Evolutionary conservation across 331 rosid genomes (phyloP), one percentile per base, ranked within the genome.

Genomic region (Telfairia occidentalis): DNA sequence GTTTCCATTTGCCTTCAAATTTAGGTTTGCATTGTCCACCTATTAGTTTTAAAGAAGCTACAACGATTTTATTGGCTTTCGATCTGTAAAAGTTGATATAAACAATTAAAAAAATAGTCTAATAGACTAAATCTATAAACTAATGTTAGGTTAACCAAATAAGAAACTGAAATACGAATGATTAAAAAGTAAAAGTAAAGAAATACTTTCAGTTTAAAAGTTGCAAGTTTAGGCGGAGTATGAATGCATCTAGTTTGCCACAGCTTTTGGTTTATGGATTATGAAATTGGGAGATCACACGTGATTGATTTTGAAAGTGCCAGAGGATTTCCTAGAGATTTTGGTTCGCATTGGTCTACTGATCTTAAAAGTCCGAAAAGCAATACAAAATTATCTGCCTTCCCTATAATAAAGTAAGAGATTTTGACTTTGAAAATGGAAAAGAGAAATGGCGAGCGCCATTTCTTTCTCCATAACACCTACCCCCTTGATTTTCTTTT

Each of bases 371-470:
- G 58, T 70, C 57, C 18, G 38, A 70, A 40, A 67, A 42, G 13
- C 74, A 67, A 40, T 23, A 5, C 53, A 40, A 66, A 66, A 10
- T 10, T 6, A 19, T 11, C 53, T 0, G 9, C 13, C 38, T 46
- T 70, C 28, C 7, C 26, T 6, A 24, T 12, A 42, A 24, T 12
- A 42, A 67, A 67, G 74, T 70, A 70, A 43, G 40, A 45, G 24
- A 70, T 70, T 70, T 70, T 70, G 75, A 70, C 75, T 70, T 26
- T 43, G 54, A 40, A 70, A 70, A 70, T 26, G 40, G 10, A 6
- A 11, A 70, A 43, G 57, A 67, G 57, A 15, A 45, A 9, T 28
- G 75, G 75, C 75, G 57, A 70, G 57, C 55, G 75, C 57, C 75
- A 6, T 24, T 15, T 45, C 13, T 70, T 70, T 45, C 53, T 70